A percentile compares a stretch with the other conserved stretches of the same genome.
These are phyloP conservation scores for Hericium coralloides DNA, from an alignment of 768 basidiomycete genomes.

Conservation along the genomic window DNA sequence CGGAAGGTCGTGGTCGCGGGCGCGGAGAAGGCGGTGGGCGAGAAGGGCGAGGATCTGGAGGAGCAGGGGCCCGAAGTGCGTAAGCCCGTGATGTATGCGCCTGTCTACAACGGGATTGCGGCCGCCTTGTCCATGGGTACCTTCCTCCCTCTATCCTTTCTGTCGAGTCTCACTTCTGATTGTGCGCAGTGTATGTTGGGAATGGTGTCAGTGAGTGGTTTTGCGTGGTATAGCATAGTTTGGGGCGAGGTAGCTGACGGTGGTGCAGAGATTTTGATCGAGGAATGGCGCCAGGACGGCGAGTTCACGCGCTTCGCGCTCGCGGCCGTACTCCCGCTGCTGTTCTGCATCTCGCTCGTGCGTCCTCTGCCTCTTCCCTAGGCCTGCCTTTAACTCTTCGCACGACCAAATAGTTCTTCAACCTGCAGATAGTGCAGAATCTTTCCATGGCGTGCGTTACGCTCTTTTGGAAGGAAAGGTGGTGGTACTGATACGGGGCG, in stretches of 20 bases:
- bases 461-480: background rate
- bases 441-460: constrained; percentile 23
- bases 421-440: constrained; percentile 33
- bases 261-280: constrained; percentile 34
- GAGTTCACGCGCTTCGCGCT: constrained; percentile 34
- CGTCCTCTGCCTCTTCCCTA: constrained; percentile 4
- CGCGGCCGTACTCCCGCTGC: constrained; percentile 28
- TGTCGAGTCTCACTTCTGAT: background rate
- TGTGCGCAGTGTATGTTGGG: constrained; percentile 48
- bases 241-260: background rate
- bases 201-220: constrained; percentile 40
- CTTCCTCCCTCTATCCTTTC: constrained; percentile 3
- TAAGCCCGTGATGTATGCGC: constrained; percentile 26
- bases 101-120: constrained; percentile 27
- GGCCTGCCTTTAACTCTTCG: background rate
- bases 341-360: constrained; percentile 39
- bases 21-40: constrained; percentile 1
- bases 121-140: constrained; percentile 24
- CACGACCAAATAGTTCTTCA: constrained; percentile 22
- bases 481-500: background rate
- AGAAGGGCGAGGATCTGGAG: constrained; percentile 18
- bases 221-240: background rate
- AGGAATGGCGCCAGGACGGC: constrained; percentile 43
- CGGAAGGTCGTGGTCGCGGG: constrained; percentile 27
- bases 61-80: constrained; percentile 18